Conservation (phyloP, 1,284 basidiomycete species). For the Fomitopsis schrenkii region DNA sequence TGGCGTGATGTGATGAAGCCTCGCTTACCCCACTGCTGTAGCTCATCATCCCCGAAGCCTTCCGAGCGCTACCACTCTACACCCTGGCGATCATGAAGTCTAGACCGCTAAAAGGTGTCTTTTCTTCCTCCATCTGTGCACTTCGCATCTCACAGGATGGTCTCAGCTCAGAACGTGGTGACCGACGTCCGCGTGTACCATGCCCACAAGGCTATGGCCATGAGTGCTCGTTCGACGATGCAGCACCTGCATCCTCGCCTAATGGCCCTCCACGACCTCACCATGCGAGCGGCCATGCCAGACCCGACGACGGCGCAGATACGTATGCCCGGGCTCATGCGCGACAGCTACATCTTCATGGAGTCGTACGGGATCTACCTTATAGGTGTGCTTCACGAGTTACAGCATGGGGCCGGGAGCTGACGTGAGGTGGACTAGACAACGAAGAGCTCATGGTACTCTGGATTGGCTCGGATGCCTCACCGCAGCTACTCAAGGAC, state of each 20-base stretch:
- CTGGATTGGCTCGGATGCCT: constrained; percentile 87
- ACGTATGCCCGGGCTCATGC: constrained; percentile 76
- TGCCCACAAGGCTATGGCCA: constrained; percentile 72
- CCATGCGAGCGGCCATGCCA: constrained; percentile 70
- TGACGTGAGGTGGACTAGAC: constrained; percentile 45
- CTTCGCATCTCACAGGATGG: not conserved
- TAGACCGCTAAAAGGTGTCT: constrained; percentile 87
- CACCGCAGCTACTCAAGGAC: constrained; percentile 80
- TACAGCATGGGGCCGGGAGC: not conserved
- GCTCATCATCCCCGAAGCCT: constrained; percentile 94
- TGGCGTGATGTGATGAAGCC: not conserved
- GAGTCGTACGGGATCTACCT: constrained; percentile 89
- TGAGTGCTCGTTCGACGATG: constrained; percentile 69
- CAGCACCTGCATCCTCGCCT: constrained; percentile 88
- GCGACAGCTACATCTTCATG: constrained; percentile 87
- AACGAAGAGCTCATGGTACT: constrained; percentile 90
- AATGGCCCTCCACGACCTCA: constrained; percentile 85
- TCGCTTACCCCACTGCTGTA: constrained; percentile 27
- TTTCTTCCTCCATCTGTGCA: not conserved
- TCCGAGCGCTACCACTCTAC: constrained; percentile 86
- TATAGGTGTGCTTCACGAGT: constrained; percentile 54
- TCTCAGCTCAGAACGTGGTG: constrained; percentile 76
- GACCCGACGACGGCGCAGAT: constrained; percentile 56
- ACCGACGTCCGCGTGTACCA: constrained; percentile 92
- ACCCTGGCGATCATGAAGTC: constrained; percentile 85